phyloP scores from a whole-genome alignment of 2,329 filamentous ascomycete species.

The Neonectria neomacrospora region DNA sequence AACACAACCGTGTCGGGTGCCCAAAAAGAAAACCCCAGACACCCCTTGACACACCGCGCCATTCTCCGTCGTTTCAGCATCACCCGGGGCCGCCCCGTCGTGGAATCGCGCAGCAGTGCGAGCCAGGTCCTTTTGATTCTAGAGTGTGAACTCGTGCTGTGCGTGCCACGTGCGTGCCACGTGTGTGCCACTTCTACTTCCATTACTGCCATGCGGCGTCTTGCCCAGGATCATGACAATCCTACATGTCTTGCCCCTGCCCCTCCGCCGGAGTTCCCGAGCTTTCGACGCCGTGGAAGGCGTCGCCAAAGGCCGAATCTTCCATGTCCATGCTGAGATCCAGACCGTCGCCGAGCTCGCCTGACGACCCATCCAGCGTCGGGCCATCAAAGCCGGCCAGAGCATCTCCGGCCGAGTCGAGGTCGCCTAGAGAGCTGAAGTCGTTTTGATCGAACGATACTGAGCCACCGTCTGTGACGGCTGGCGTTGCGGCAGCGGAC shows the following conservation, averaged over 20 bases:
- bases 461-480: constrained; percentile 54
- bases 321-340: constrained; percentile 76
- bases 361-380: constrained; percentile 57
- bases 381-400: constrained; percentile 73
- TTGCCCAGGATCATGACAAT: constrained; percentile 1
- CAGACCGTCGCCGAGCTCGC: constrained; percentile 65
- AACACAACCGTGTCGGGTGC: constrained; percentile 25
- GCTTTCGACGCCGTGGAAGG: constrained; percentile 73
- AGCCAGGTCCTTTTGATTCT: neutral
- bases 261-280: constrained; percentile 51
- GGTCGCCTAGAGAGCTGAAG: constrained; percentile 71
- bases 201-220: constrained; percentile 14
- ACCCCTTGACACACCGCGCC: constrained; percentile 36
- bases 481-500: constrained; percentile 39
- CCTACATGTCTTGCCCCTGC: constrained; percentile 50
- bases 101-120: constrained; percentile 9
- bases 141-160: constrained; percentile 9
- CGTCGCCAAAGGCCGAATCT: constrained; percentile 85
- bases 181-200: constrained; percentile 1
- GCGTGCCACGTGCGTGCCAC: neutral
- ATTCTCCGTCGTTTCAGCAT: constrained; percentile 42
- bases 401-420: constrained; percentile 78
- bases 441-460: constrained; percentile 66
- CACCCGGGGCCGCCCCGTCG: constrained; percentile 25
- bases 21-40: constrained; percentile 27